Evolutionary conservation across 371 early-diverging fungal genomes (phyloP), one percentile per base, ranked within the genome.

Genomic region (Mortierella sp.): DNA sequence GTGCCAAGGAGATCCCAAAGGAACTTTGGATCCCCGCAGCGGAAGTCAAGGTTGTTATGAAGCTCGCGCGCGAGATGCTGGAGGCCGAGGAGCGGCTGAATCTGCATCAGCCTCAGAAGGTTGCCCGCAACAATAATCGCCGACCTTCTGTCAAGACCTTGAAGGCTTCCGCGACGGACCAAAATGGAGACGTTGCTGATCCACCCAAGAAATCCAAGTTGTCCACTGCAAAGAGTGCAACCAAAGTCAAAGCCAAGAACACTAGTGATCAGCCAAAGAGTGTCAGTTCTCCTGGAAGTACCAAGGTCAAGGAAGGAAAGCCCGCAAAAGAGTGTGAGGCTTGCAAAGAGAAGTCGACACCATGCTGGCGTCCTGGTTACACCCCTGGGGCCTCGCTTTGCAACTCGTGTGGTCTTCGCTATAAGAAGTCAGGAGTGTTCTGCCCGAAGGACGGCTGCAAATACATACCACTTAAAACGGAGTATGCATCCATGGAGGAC

Each of bases 291-390:
- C 12, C 23, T 7, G 27, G 27, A 19, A 15, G 26, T 24, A 14
- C 57, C 47, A 68, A 68, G 48, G 17, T 47, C 3, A 44, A 50
- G 30, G 56, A 68, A 37, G 56, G 69, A 46, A 60, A 60, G 39
- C 32, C 50, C 5, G 56, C 56, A 14, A 72, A 72, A 50, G 56
- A 57, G 50, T 85, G 86, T 53, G 86, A 81, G 43, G 84, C 86
- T 12, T 86, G 86, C 56, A 79, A 78, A 0, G 80, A 78, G 31
- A 80, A 62, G 47, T 78, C 79, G 53, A 86, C 86, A 24, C 86
- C 86, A n/a, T 86, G 86, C 73, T 86, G 86, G 86, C 75, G 86
- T 60, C 86, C 86, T n/a, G 85, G 85, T 21, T 84, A 84, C 78
- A 79, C 79, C 46, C 69, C 79, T 49, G 61, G 69, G 58, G 81